Base-by-base conservation (phyloP, 163 green algal species). In the Chloroidium sp. region DNA sequence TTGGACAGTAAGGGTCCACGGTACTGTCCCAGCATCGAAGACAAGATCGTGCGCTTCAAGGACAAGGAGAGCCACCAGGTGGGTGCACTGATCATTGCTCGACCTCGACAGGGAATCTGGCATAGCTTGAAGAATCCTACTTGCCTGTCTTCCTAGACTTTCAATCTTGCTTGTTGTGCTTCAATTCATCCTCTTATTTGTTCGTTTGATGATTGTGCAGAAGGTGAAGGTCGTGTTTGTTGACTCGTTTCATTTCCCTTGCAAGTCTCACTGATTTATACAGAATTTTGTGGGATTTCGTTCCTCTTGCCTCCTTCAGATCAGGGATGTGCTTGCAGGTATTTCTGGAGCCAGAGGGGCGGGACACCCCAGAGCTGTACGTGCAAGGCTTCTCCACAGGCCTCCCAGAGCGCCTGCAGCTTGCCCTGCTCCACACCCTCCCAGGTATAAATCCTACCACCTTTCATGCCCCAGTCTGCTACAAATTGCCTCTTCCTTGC, bases 1-100 rank as follows among this genome's bases (percentile, higher is more conserved):
- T 89, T 95, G 69, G 91, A 94, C 59, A 87, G 88, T 78, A 94
- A 93, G 82, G 95, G 95, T 4, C 95, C 95, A 0, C 90, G 95
- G 62, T 99, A 99, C 89, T 99, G 95, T 90, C 95, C 95, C 10
- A 97, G 91, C 74, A 99, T 99, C 10, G 95, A 99, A 84, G 95
- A 99, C 90, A 99, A 99, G 88, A 97, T 99, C 67, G 95, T 98
- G 72, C 87, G 95, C 1, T 99, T 99, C 85, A 88, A 89, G 2
- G 95, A 98, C 86, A 98, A 98, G 87, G 82, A 92, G 61, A 93
- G 86, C 78, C 95, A 99, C 88, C 94, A 94, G 84, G 85, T 86
- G 58, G 2, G 74, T 36, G 1, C 36, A 4, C 67, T 72, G 64
- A 10, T n/a, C 64, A 10, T n/a, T 72, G 64, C 64, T 36, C 36